Evolutionary conservation across 78 protist species (phyloP).

Genomic region (Isochrysis galbana): DNA sequence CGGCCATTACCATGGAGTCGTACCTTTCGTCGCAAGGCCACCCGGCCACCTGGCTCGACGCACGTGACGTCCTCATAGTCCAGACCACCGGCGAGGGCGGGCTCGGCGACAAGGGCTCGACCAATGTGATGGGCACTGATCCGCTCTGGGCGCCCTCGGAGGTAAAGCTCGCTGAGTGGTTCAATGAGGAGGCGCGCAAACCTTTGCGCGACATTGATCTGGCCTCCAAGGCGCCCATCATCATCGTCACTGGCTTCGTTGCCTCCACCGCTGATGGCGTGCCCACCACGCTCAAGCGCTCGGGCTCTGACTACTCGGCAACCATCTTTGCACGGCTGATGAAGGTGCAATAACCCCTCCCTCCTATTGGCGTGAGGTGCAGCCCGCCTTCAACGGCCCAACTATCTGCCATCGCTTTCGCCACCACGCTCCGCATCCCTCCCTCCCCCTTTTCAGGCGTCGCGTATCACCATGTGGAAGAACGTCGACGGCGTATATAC

Average conservation of each 20-base stretch:
- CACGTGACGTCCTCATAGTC: neutral
- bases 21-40: neutral
- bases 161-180: neutral
- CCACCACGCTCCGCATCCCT: no score
- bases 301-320: conserved; percentile 49
- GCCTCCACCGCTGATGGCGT: neutral
- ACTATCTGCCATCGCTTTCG: no score
- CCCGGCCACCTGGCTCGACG: neutral
- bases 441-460: no score
- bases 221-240: neutral
- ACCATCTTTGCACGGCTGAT: conserved; percentile 43
- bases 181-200: neutral
- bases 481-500: conserved; percentile 52
- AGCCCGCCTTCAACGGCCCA: no score
- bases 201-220: neutral
- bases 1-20: neutral
- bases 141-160: conserved; percentile 29
- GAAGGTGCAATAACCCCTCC: no score
- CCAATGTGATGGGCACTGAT: neutral
- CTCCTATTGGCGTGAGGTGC: no score
- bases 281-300: conserved; percentile 45
- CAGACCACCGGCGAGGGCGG: neutral
- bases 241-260: conserved; percentile 37
- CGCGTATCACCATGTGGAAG: conserved; percentile 49
- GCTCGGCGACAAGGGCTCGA: conserved; percentile 44